Base-by-base conservation (phyloP, 805 yeast species). In the Lipomyces sp. region DNA sequence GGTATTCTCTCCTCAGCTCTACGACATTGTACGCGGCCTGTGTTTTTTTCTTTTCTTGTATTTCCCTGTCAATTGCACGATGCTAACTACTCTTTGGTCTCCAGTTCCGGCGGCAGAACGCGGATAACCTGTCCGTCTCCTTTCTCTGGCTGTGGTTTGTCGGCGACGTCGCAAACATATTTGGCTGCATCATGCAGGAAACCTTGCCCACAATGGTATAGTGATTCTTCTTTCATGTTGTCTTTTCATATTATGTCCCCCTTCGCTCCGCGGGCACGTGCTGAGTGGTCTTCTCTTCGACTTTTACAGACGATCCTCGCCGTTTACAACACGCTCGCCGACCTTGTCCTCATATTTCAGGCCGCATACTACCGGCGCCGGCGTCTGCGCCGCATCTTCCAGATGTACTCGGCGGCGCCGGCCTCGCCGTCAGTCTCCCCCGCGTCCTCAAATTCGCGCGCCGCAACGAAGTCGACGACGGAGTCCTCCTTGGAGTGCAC, bases 1-100 rank as follows among this genome's bases (percentile, higher is more conserved):
- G 43, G 98, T 91, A 16, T 91, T 93, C 74, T 95, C 95, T 34
- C 98, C 98, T 10, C 98, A 91, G 66, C 84, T 93, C 39, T 90
- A 88, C 68, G 97, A 93, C 65, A 91, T 90, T 66, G 71, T 68
- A 58, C 34, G 70, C 50, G 4, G n/a, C 35, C 3, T 3, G 5
- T 14, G 3, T 14, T 8, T 16, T 3, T 43, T 19, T 13, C 21
- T 21, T 19, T 28, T 5, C 22, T 10, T n/a, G 19, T 11, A n/a
- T n/a, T n/a, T n/a, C n/a, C n/a, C n/a, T n/a, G n/a, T 14, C 29
- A 14, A 8, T 33, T 32, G 7, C 38, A 16, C 14, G 23, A 18
- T 28, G n/a, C 10, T 19, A 26, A 39, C n/a, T 22, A 14, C 34
- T 3, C 10, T 6, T 28, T 4, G n/a, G 26, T 19, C 26, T 33